Evolutionary conservation across 441 rosid genomes (phyloP), one percentile per base, ranked within the genome.

Genomic region (Erysimum cheiri): DNA sequence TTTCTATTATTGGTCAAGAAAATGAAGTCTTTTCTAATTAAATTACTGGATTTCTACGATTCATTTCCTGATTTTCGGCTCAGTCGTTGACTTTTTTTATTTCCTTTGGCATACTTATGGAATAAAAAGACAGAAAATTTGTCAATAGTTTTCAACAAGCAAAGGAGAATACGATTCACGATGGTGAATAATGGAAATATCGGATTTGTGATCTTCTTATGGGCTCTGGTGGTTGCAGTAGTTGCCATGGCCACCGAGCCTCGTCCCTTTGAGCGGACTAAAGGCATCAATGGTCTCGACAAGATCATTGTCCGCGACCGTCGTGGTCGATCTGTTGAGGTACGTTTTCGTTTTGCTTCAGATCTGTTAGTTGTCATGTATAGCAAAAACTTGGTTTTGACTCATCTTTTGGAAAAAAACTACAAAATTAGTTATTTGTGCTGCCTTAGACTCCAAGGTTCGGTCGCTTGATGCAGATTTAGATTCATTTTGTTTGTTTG

Each of bases 231-330:
- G 5, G 61, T 69, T 47, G 39, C 74, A 22, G 55, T 28, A 39
- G 40, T 69, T 4, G 60, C 61, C 70, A 39, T 63, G 46, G 70
- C 78, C 33, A 56, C 47, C 4, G 17, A 68, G 47, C 64, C 35
- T 29, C 47, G 26, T 75, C 60, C 31, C 14, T 12, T 85, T 7
- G 86, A 85, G 77, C 73, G 48, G 44, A 69, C 85, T 65, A 84
- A 76, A 53, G 96, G 88, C 69, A 31, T 67, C 8, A 85, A 89
- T 56, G 92, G 92, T 77, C 83, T 89, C 55, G 87, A 84, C 4
- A 89, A 82, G 80, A 69, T 89, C 80, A 61, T 82, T 39, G 60
- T 89, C 68, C 79, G 90, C 3, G 89, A 87, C 71, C 76, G 48
- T 52, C 84, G 81, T 0, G 84, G 87, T 49, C 82, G 52, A 47